Conservation (phyloP, 163 green algal species). For the Volvox carteri region DNA sequence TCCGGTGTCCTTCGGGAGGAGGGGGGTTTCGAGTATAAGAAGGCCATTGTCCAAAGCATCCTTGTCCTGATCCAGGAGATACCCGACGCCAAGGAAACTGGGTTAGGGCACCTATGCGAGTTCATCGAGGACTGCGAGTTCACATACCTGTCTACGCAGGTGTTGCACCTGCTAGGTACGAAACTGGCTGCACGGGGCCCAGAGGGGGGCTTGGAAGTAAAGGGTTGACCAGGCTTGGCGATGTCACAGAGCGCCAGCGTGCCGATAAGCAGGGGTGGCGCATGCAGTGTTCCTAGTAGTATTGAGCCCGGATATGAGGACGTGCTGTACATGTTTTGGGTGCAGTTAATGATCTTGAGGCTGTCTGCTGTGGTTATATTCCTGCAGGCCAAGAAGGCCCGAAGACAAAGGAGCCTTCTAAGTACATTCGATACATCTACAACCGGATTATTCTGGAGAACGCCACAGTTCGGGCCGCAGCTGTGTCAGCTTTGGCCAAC, state of each 20-base stretch:
- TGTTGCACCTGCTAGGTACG: constrained; percentile 92
- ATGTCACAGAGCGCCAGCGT: no score
- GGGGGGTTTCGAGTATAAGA: constrained; percentile 99
- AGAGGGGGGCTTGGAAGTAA: no score
- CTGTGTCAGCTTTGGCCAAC: constrained; percentile 90
- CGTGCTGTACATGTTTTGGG: no score
- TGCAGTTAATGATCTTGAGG: no score
- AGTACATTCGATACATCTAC: constrained; percentile 99
- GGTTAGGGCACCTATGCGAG: constrained; percentile 96
- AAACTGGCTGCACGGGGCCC: no score
- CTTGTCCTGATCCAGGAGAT: constrained; percentile 93
- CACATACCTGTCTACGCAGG: constrained; percentile 95
- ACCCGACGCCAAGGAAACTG: constrained; percentile 97
- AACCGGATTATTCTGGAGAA: constrained; percentile 99
- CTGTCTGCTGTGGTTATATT: no score
- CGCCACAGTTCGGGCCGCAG: constrained; percentile 95
- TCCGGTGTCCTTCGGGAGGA: constrained; percentile 96
- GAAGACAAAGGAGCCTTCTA: constrained; percentile 90
- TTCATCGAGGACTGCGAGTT: constrained; percentile 99
- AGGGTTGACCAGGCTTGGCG: no score
- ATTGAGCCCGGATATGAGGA: no score
- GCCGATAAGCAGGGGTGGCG: no score
- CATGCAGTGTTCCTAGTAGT: no score
- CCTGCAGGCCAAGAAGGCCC: constrained; percentile 92
- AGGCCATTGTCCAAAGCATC: constrained; percentile 94